Base-by-base conservation (phyloP, 148 eudicot species). In the Arctostaphylos glauca region DNA sequence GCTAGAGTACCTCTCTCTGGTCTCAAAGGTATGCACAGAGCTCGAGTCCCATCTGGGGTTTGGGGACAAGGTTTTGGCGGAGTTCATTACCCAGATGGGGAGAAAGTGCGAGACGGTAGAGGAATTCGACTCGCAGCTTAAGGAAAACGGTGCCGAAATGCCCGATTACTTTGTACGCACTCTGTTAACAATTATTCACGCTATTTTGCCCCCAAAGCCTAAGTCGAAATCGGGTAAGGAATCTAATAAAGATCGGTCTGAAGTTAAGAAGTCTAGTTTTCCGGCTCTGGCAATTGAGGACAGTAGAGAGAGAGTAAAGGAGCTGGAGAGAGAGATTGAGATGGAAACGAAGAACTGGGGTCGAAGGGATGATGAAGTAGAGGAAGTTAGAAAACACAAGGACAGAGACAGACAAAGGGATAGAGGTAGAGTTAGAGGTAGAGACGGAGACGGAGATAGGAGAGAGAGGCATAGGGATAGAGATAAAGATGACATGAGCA, bases 161-260 rank as follows among this genome's bases (percentile, higher is more conserved):
- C 99, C 98, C 8, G 98, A 94, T 86, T 94, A 96, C 31, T 93
- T 96, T 77, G 92, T 94, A 0, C 86, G 88, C 5, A 92, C 99
- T 3, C 83, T 96, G 31, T 83, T 94, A 1, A 94, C 92, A 0
- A 89, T 94, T 44, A 96, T 96, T 59, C 97, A 96, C 62, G 97
- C 99, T 0, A 93, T 96, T 87, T 85, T 94, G 81, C 98, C 98
- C 5, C 98, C 98, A 1, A 89, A 88, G 31, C 78, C 83, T 12
- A 91, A 91, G 75, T 55, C 76, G 3, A 85, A 81, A 4, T 68
- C 76, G 13, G 85, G 23, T 9, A 87, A 78, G 71, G 85, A 84
- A 48, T 12, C 74, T 47, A 86, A 81, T 82, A 82, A 80, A 8
- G 86, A 55, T 7, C 87, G n/a, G 49, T 10, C 9, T 18, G 85